phyloP scores from a whole-genome alignment of 306 rosid genomes.

The Quillaja saponaria region DNA sequence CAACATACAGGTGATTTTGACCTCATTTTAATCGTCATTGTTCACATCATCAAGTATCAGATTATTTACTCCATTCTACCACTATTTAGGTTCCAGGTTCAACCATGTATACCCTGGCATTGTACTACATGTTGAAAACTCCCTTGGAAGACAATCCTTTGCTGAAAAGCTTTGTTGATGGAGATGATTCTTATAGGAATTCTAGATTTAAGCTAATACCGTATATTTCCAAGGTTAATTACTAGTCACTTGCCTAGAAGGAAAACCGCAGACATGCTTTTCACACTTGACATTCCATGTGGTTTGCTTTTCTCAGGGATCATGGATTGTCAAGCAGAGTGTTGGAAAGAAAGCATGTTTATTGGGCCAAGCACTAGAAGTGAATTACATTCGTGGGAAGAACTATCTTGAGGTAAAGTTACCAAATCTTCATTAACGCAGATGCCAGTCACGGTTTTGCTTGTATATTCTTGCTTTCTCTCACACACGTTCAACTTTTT shows the following conservation, averaged over 20 bases:
- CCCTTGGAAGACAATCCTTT: conserved; percentile 72
- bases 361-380: conserved; percentile 71
- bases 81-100: conserved; percentile 65
- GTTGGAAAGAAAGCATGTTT: conserved; percentile 94
- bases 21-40: conserved; percentile 9
- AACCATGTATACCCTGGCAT: conserved; percentile 59
- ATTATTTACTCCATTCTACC: conserved; percentile 5
- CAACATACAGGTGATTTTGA: conserved; percentile 69
- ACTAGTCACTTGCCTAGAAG: neutral
- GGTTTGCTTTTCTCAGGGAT: conserved; percentile 59
- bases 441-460: neutral
- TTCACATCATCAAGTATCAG: conserved; percentile 4
- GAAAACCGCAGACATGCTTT: neutral
- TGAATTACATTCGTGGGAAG: conserved; percentile 61
- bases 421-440: conserved; percentile 3
- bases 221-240: conserved; percentile 75
- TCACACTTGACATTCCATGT: conserved; percentile 4
- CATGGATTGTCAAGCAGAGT: conserved; percentile 96
- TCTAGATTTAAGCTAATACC: conserved; percentile 93
- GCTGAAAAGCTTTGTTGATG: conserved; percentile 67
- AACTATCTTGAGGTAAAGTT: conserved; percentile 77
- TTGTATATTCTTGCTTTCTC: neutral
- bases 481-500: neutral
- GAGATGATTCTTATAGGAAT: conserved; percentile 83
- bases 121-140: conserved; percentile 73